Evolutionary conservation across 2,329 filamentous ascomycete genomes (phyloP).

Genomic region (Fusarium pseudonygamai): DNA sequence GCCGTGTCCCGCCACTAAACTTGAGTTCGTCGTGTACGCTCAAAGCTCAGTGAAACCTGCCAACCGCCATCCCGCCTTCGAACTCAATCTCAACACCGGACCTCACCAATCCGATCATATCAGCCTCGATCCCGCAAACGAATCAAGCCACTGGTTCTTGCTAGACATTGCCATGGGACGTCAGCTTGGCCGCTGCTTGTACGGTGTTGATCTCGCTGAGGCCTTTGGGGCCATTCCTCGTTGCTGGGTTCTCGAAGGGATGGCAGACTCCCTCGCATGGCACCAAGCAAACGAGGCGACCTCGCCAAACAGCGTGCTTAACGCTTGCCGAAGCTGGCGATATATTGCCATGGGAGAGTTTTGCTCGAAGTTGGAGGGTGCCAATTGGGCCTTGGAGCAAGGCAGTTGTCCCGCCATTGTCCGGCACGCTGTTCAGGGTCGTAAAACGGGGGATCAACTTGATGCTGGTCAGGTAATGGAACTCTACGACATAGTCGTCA

Average conservation of each 20-base stretch:
- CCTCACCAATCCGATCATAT: not conserved
- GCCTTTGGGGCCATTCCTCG: not conserved
- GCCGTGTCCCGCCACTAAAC: conserved; percentile 6
- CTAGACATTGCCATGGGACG: conserved; percentile 16
- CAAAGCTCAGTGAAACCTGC: not conserved
- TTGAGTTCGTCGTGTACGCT: conserved; percentile 17
- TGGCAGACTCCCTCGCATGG: conserved; percentile 8
- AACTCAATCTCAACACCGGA: conserved; percentile 22
- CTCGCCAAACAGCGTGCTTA: not conserved
- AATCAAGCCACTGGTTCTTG: conserved; percentile 20
- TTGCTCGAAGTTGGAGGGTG: not conserved
- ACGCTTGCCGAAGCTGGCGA: conserved; percentile 4
- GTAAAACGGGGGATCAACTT: not conserved
- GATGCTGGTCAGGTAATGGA: not conserved
- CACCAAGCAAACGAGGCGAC: not conserved
- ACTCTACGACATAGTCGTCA: not conserved
- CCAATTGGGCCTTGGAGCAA: not conserved
- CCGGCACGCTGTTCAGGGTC: not conserved
- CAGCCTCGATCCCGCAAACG: not conserved
- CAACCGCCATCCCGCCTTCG: conserved; percentile 5
- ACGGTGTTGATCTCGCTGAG: not conserved
- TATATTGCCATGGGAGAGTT: not conserved
- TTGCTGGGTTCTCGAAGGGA: not conserved
- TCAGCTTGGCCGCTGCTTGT: not conserved
- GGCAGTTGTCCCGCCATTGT: not conserved